These are phyloP conservation scores for Clonostachys rhizophaga DNA, from an alignment of 2,329 filamentous ascomycete genomes.

Conservation along the genomic window DNA sequence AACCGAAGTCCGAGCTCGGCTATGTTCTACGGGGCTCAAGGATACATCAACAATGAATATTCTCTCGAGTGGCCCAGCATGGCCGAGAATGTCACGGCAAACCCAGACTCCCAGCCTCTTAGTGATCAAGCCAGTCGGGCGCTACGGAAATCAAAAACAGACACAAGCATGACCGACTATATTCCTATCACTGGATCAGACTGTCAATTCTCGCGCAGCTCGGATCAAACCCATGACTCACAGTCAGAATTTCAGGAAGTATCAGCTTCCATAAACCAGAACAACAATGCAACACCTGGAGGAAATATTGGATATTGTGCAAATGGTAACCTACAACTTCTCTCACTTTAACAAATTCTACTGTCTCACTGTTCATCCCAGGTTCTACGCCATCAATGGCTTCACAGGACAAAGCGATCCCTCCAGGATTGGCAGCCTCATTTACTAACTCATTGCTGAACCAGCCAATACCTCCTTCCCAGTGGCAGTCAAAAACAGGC, in stretches of 20 bases:
- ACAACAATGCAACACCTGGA: constrained; percentile 32
- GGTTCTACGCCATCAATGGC: constrained; percentile 11
- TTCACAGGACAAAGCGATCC: constrained; percentile 8
- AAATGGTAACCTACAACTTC: not conserved
- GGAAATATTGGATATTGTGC: not conserved
- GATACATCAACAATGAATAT: not conserved
- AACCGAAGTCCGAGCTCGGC: not conserved
- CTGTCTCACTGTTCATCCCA: constrained; percentile 2
- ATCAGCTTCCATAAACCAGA: constrained; percentile 25
- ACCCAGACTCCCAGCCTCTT: not conserved
- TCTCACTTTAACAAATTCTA: constrained; percentile 11
- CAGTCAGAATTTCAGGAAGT: not conserved
- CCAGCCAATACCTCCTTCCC: constrained; percentile 31
- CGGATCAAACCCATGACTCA: not conserved
- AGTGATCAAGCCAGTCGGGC: not conserved
- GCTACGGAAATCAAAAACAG: constrained; percentile 22
- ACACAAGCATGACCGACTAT: constrained; percentile 38
- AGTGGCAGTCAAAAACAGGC: constrained; percentile 20
- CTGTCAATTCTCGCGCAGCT: not conserved
- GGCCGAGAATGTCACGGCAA: not conserved
- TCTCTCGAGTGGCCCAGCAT: not conserved
- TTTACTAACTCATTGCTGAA: constrained; percentile 43
- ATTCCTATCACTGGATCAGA: constrained; percentile 4
- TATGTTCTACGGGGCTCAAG: not conserved
- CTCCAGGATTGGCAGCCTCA: constrained; percentile 31